Evolutionary conservation across 1,284 basidiomycete genomes (phyloP).

Genomic region (Ceratobasidium sp.): DNA sequence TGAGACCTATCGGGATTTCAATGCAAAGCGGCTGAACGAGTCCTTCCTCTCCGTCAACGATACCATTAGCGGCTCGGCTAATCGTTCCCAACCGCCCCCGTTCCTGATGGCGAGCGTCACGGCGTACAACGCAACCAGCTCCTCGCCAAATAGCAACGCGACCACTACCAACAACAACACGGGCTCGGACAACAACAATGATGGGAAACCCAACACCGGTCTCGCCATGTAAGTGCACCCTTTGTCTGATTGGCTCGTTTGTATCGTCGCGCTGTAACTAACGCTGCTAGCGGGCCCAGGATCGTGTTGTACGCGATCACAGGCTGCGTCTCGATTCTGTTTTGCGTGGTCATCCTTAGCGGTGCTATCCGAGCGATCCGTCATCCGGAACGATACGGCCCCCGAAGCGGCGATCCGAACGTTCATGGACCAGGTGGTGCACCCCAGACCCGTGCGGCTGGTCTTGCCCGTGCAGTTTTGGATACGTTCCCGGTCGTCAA

Average conservation of each 20-base stretch:
- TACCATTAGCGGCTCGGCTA: slow-evolving; percentile 53
- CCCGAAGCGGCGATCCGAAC: slow-evolving; percentile 59
- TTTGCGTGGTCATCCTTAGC: slow-evolving; percentile 80
- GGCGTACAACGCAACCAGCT: slow-evolving; percentile 68
- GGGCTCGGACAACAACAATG: slow-evolving; percentile 41
- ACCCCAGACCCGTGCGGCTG: slow-evolving; percentile 74
- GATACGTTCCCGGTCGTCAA: slow-evolving; percentile 94
- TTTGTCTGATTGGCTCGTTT: slow-evolving; percentile 37
- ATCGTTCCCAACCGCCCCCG: slow-evolving; percentile 52
- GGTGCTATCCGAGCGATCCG: slow-evolving; percentile 83
- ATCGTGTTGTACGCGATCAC: slow-evolving; percentile 88
- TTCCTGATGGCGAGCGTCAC: slow-evolving; percentile 73
- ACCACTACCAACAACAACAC: slow-evolving; percentile 44
- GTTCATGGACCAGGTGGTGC: slow-evolving; percentile 54
- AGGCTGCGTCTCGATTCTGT: slow-evolving; percentile 80
- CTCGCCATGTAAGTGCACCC: slow-evolving; percentile 68
- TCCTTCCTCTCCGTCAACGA: slow-evolving; percentile 59
- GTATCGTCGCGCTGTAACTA: not conserved
- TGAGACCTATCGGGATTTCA: slow-evolving; percentile 62
- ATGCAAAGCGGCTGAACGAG: slow-evolving; percentile 64
- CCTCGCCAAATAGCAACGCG: slow-evolving; percentile 37
- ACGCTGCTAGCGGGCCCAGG: slow-evolving; percentile 54
- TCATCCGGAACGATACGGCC: slow-evolving; percentile 91
- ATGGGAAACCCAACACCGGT: slow-evolving; percentile 60
- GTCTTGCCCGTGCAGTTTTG: slow-evolving; percentile 86